These are phyloP conservation scores for Ustilago hordei DNA, from an alignment of 1,284 basidiomycete genomes.

Conservation along the genomic window DNA sequence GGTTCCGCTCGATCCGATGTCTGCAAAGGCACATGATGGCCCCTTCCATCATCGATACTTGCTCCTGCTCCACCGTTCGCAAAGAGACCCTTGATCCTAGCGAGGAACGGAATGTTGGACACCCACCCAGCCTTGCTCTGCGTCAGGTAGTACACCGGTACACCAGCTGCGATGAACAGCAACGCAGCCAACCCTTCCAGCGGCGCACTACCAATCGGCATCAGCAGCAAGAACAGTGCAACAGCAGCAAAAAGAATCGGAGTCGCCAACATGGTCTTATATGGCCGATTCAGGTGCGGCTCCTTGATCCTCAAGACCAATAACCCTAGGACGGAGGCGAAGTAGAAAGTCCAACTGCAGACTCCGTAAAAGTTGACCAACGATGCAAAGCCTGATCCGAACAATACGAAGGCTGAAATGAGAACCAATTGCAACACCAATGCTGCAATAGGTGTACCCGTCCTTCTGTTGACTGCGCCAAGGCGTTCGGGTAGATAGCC, in stretches of 20 bases:
- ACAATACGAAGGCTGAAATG: constrained; percentile 71
- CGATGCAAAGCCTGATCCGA: constrained; percentile 71
- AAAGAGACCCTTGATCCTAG: constrained; percentile 14
- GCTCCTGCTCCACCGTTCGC: neutral
- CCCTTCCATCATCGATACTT: constrained; percentile 18
- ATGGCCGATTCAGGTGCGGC: constrained; percentile 81
- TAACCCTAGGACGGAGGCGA: constrained; percentile 77
- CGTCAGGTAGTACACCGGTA: constrained; percentile 63
- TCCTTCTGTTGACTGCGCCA: constrained; percentile 37
- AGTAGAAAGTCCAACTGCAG: constrained; percentile 65
- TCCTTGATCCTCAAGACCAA: constrained; percentile 90
- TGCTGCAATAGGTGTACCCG: constrained; percentile 57
- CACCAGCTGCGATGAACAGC: constrained; percentile 57
- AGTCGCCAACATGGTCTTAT: constrained; percentile 83
- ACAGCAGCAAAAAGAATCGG: constrained; percentile 91
- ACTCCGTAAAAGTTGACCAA: constrained; percentile 73
- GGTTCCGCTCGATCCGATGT: constrained; percentile 15
- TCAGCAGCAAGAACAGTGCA: constrained; percentile 89
- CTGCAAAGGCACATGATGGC: constrained; percentile 33
- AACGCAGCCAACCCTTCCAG: constrained; percentile 73
- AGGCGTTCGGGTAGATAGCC: constrained; percentile 76
- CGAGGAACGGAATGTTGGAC: constrained; percentile 11
- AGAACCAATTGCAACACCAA: constrained; percentile 69
- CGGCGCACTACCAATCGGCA: constrained; percentile 95
- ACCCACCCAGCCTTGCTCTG: constrained; percentile 34